A percentile compares a stretch with the other conserved stretches of the same genome.
These are phyloP conservation scores for Carnegiea gigantea DNA, from an alignment of 179 eudicot species.

Conservation along the genomic window DNA sequence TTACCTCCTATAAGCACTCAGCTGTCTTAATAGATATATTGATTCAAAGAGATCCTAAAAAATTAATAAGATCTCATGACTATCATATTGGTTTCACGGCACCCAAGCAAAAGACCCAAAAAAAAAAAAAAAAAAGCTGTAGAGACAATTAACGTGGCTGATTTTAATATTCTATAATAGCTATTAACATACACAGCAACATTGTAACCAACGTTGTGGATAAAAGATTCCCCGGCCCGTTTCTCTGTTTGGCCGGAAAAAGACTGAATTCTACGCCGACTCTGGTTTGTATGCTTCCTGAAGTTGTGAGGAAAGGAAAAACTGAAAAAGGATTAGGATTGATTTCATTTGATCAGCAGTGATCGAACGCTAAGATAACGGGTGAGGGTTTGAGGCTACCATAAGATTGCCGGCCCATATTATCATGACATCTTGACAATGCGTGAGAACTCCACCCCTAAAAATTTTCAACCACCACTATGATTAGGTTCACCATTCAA, in stretches of 20 bases:
- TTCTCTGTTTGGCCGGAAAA: neutral
- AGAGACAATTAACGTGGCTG: too few relatives aligned
- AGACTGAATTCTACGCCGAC: neutral
- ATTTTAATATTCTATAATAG: too few relatives aligned
- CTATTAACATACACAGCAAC: too few relatives aligned
- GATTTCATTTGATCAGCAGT: neutral
- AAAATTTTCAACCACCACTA: neutral
- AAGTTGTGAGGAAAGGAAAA: neutral
- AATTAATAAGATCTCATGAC: too few relatives aligned
- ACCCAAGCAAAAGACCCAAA: too few relatives aligned
- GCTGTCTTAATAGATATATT: too few relatives aligned
- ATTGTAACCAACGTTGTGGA: too few relatives aligned
- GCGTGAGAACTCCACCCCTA: conserved; percentile 16
- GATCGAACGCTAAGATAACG: neutral
- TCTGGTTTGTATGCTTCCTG: neutral
- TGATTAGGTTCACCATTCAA: conserved; percentile 14
- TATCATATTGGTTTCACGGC: too few relatives aligned
- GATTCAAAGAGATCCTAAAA: too few relatives aligned
- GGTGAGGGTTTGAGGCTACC: neutral
- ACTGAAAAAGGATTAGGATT: neutral
- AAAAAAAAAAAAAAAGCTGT: too few relatives aligned
- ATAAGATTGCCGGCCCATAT: conserved; percentile 20
- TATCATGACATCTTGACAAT: conserved; percentile 18
- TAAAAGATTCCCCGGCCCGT: too few relatives aligned
- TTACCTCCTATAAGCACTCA: too few relatives aligned